Percentiles rank a stretch among this genome's conserved stretches.
phyloP scores from a whole-genome alignment of 306 rosid species.

The Begonia loranthoides region DNA sequence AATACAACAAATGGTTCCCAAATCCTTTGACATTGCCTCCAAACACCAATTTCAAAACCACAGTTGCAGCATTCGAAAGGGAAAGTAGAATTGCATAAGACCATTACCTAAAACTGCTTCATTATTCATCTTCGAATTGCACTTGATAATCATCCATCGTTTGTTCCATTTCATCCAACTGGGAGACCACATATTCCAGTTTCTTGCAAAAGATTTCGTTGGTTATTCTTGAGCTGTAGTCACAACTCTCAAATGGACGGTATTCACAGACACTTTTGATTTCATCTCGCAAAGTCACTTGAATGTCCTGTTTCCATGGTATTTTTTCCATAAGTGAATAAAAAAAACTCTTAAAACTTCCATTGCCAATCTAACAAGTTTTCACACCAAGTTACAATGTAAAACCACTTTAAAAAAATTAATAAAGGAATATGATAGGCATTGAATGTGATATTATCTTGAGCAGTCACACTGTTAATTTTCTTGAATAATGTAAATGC shows the following conservation, averaged over 20 bases:
- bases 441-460: too few relatives aligned
- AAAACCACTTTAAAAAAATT: too few relatives aligned
- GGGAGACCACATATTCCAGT: constrained; percentile 47
- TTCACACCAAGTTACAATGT: too few relatives aligned
- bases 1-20: too few relatives aligned
- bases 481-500: too few relatives aligned
- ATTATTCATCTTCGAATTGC: constrained; percentile 25
- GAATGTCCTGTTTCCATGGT: constrained; percentile 51
- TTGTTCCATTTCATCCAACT: constrained; percentile 67
- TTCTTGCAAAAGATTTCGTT: constrained; percentile 78
- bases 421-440: too few relatives aligned
- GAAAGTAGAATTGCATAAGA: background rate
- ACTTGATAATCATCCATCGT: constrained; percentile 54
- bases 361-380: too few relatives aligned
- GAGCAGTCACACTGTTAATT: too few relatives aligned
- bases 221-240: constrained; percentile 72
- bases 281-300: constrained; percentile 75
- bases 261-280: constrained; percentile 89
- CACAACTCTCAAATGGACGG: constrained; percentile 94
- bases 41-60: too few relatives aligned
- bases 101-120: background rate
- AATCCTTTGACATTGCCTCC: too few relatives aligned
- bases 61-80: background rate
- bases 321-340: too few relatives aligned
- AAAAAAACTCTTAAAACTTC: too few relatives aligned